Conservation (phyloP, 1,284 basidiomycete species). For the Naganishia sp. region DNA sequence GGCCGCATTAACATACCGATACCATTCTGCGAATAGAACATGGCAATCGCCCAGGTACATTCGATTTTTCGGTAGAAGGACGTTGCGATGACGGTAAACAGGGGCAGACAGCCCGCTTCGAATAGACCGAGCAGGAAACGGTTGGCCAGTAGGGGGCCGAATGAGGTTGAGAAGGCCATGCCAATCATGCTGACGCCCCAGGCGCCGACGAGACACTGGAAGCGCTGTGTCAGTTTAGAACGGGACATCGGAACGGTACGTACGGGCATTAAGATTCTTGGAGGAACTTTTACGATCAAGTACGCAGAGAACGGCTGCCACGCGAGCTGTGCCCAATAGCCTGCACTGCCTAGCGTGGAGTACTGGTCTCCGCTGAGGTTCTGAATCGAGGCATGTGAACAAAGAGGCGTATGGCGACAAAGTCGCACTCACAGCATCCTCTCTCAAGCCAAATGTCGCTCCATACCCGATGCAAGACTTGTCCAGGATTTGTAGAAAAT, state of each 20-base stretch:
- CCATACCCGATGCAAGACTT: constrained; percentile 43
- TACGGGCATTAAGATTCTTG: constrained; percentile 40
- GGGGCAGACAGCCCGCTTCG: constrained; percentile 42
- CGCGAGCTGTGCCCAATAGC: constrained; percentile 34
- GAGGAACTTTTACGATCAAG: constrained; percentile 42
- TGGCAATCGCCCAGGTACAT: constrained; percentile 24
- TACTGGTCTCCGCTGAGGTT: constrained; percentile 36
- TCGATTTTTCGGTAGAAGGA: constrained; percentile 45
- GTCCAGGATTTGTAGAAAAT: constrained; percentile 27
- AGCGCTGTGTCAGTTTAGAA: neutral
- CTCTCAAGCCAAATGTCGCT: constrained; percentile 42
- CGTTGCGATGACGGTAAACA: constrained; percentile 41
- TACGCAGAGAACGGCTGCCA: constrained; percentile 37
- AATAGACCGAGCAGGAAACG: constrained; percentile 46
- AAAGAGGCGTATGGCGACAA: neutral
- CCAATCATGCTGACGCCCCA: constrained; percentile 21
- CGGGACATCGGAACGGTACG: constrained; percentile 40
- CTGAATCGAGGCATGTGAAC: constrained; percentile 32
- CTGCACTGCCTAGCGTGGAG: constrained; percentile 30
- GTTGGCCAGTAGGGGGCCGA: constrained; percentile 36
- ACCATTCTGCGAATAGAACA: constrained; percentile 26
- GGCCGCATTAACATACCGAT: neutral
- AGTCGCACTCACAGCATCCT: constrained; percentile 32
- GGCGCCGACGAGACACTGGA: constrained; percentile 3
- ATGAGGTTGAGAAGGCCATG: constrained; percentile 27